Evolutionary conservation across 2,329 filamentous ascomycete species (phyloP).

Genomic region (Pochonia chlamydosporia): DNA sequence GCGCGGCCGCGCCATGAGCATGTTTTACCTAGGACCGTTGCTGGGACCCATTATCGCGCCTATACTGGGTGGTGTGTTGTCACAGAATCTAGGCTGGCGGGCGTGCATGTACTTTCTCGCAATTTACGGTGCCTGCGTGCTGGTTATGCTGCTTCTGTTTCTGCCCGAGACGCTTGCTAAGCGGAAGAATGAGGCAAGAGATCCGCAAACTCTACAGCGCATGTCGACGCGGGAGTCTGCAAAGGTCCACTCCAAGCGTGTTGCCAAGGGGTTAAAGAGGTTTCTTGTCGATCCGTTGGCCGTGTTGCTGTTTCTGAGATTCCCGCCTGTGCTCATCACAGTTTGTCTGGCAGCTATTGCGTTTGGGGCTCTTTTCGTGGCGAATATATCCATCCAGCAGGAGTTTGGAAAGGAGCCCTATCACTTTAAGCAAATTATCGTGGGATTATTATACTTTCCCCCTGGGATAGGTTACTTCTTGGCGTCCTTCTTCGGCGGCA

Average conservation of each 20-base stretch:
- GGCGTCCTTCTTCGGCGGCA: slow-evolving; percentile 63
- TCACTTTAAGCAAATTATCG: slow-evolving; percentile 58
- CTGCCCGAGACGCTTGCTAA: slow-evolving; percentile 60
- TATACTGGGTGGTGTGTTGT: slow-evolving; percentile 69
- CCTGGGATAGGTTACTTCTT: slow-evolving; percentile 67
- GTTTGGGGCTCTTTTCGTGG: slow-evolving; percentile 68
- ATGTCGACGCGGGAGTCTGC: slow-evolving; percentile 59
- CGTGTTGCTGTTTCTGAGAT: slow-evolving; percentile 66
- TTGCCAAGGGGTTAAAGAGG: slow-evolving; percentile 48
- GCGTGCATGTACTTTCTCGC: slow-evolving; percentile 73
- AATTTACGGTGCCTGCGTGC: slow-evolving; percentile 58
- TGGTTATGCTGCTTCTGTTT: slow-evolving; percentile 51
- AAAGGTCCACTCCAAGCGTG: slow-evolving; percentile 47
- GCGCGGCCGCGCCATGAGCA: slow-evolving; percentile 71
- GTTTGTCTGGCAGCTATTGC: slow-evolving; percentile 71
- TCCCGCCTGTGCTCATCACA: slow-evolving; percentile 66
- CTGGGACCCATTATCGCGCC: slow-evolving; percentile 70
- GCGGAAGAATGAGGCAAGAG: slow-evolving; percentile 16
- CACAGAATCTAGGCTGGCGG: slow-evolving; percentile 65
- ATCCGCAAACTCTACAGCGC: slow-evolving; percentile 26
- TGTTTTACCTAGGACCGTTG: slow-evolving; percentile 76
- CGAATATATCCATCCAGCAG: slow-evolving; percentile 71
- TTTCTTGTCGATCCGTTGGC: slow-evolving; percentile 66
- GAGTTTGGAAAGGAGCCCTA: slow-evolving; percentile 65
- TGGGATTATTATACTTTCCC: slow-evolving; percentile 75